Percentiles rank a stretch among this genome's conserved stretches.
phyloP scores from a whole-genome alignment of 495 filamentous ascomycete species.

The Penicillium fimorum region DNA sequence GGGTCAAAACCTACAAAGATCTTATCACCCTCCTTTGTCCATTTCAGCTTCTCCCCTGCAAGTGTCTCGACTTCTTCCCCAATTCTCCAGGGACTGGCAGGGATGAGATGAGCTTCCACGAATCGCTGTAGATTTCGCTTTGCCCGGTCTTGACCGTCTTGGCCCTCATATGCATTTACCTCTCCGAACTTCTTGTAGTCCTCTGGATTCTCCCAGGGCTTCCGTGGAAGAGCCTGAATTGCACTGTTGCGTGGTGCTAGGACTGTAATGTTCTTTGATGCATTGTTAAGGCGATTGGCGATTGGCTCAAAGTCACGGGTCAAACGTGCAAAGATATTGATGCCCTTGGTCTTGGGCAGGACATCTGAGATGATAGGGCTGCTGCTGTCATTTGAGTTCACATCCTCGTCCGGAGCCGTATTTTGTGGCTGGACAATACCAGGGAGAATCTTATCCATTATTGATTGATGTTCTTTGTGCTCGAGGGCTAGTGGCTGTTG shows the following conservation, averaged over 20 bases:
- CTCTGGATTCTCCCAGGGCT: conserved; percentile 89
- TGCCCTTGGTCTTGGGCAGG: conserved; percentile 72
- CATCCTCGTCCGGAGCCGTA: conserved; percentile 24
- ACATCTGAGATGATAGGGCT: conserved; percentile 75
- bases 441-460: conserved; percentile 31
- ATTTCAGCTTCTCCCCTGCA: conserved; percentile 74
- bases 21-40: conserved; percentile 72
- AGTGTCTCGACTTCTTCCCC: conserved; percentile 69
- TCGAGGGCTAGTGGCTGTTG: conserved; percentile 17
- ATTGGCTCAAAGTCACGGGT: conserved; percentile 77
- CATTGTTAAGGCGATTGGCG: conserved; percentile 67
- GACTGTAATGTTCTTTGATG: conserved; percentile 75
- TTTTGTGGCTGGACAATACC: conserved; percentile 42
- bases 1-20: conserved; percentile 56
- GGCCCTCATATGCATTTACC: conserved; percentile 73
- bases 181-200: conserved; percentile 74
- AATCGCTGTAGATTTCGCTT: conserved; percentile 76
- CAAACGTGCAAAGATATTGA: conserved; percentile 87
- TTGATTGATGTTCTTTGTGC: conserved; percentile 29
- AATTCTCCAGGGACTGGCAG: conserved; percentile 74
- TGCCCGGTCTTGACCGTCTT: conserved; percentile 75
- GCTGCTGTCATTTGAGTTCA: conserved; percentile 15
- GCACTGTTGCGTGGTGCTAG: conserved; percentile 83
- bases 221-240: conserved; percentile 74
- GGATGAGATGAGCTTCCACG: conserved; percentile 83